Conservation (phyloP, 257 asterid species). For the Handroanthus guayacan region DNA sequence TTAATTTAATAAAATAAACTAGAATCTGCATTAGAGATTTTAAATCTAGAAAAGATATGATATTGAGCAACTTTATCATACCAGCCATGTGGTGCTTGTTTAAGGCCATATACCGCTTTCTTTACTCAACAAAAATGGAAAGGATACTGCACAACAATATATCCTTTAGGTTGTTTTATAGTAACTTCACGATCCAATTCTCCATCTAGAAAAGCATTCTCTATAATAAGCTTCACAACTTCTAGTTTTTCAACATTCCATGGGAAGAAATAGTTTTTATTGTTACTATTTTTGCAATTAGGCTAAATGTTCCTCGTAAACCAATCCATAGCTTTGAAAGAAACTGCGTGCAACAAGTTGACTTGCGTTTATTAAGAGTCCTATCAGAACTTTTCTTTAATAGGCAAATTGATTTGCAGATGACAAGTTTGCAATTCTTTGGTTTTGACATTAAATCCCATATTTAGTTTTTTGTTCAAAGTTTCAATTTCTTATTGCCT, state of each 20-base stretch:
- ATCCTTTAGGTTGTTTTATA: neutral
- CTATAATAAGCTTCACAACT: neutral
- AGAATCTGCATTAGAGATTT: constrained; percentile 16
- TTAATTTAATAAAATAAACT: constrained; percentile 31
- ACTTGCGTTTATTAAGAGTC: neutral
- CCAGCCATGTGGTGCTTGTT: constrained; percentile 31
- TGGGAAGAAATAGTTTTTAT: neutral
- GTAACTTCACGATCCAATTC: neutral
- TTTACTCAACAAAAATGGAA: constrained; percentile 10
- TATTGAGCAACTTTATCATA: constrained; percentile 35
- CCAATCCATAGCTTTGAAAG: neutral
- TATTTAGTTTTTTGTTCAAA: neutral
- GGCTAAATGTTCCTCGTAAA: neutral
- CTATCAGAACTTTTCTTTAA: constrained; percentile 18
- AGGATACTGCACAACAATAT: neutral
- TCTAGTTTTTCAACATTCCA: neutral
- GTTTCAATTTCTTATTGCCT: constrained; percentile 30
- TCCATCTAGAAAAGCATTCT: constrained; percentile 21
- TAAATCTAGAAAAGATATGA: constrained; percentile 8
- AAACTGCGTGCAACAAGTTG: neutral
- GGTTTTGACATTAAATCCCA: constrained; percentile 2
- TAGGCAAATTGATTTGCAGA: constrained; percentile 33
- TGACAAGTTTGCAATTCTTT: neutral
- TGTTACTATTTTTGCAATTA: neutral
- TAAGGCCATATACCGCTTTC: constrained; percentile 23